These are phyloP conservation scores for Pulveroboletus sp. DNA, from an alignment of 768 basidiomycete genomes.

Conservation along the genomic window DNA sequence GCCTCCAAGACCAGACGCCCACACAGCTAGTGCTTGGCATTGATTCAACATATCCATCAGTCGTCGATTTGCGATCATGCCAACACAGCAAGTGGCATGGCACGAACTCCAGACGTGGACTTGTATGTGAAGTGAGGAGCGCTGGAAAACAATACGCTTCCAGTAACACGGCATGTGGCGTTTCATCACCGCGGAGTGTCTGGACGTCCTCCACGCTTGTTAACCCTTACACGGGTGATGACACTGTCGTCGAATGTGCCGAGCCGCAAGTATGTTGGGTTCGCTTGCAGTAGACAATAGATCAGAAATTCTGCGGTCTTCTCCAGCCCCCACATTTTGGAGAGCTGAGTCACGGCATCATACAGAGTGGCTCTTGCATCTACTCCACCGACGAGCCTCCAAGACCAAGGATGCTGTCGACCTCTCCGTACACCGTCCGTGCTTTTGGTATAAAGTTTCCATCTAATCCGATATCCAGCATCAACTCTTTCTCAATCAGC, in stretches of 20 bases:
- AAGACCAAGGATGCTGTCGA: background rate
- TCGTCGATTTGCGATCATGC: background rate
- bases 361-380: background rate
- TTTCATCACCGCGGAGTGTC: too few species aligned
- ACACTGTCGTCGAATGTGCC: too few species aligned
- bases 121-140: background rate
- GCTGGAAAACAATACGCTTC: background rate
- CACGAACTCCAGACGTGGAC: background rate
- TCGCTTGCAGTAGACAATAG: background rate
- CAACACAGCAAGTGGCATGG: constrained; percentile 14
- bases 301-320: too few species aligned
- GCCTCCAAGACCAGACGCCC: constrained; percentile 1
- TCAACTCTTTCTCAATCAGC: background rate
- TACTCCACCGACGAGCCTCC: too few species aligned
- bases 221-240: too few species aligned
- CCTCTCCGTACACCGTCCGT: background rate
- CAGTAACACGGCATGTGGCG: constrained; percentile 1
- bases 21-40: constrained; percentile 6
- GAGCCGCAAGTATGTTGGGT: too few species aligned
- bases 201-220: background rate
- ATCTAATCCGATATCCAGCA: background rate
- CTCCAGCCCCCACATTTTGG: background rate
- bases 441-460: background rate
- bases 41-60: background rate
- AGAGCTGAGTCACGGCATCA: background rate